These are phyloP conservation scores for Leishmania martiniquensis DNA, from an alignment of 208 protist species.

Conservation along the genomic window DNA sequence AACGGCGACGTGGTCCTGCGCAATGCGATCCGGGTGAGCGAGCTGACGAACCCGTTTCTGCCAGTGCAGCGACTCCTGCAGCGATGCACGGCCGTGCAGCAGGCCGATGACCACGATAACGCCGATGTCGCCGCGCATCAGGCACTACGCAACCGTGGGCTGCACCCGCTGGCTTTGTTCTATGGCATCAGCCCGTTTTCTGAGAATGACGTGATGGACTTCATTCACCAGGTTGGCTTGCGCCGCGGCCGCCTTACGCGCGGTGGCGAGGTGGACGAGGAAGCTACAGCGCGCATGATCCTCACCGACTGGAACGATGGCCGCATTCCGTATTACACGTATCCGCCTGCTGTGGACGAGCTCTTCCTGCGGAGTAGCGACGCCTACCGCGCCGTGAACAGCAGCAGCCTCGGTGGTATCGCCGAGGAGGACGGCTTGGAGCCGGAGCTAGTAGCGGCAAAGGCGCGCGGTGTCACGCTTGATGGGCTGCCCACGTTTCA, in stretches of 20 bases:
- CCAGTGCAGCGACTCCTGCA: conserved; percentile 92
- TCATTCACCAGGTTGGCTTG: conserved; percentile 81
- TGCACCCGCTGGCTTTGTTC: conserved; percentile 84
- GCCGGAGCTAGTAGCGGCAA: conserved; percentile 49
- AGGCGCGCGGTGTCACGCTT: conserved; percentile 56
- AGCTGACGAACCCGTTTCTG: conserved; percentile 92
- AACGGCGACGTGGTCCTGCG: conserved; percentile 94
- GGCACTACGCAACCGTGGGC: conserved; percentile 13
- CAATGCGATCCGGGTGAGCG: conserved; percentile 95
- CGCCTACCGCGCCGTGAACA: conserved; percentile 24
- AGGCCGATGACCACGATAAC: conserved; percentile 54
- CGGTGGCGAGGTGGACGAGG: conserved; percentile 90
- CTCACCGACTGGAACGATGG: conserved; percentile 96
- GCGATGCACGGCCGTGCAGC: conserved; percentile 65
- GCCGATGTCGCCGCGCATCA: conserved; percentile 32
- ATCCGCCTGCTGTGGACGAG: conserved; percentile 80
- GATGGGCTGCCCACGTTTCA: conserved; percentile 91
- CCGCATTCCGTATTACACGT: conserved; percentile 96
- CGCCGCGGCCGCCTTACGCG: conserved; percentile 83
- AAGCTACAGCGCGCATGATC: conserved; percentile 92
- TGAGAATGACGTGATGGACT: conserved; percentile 80
- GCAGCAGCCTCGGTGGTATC: not conserved
- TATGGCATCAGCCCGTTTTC: conserved; percentile 81
- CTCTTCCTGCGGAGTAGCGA: conserved; percentile 45
- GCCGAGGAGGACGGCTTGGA: conserved; percentile 25